Conservation (phyloP, 345 rosid genomes). For the Streptanthus diversifolius region DNA sequence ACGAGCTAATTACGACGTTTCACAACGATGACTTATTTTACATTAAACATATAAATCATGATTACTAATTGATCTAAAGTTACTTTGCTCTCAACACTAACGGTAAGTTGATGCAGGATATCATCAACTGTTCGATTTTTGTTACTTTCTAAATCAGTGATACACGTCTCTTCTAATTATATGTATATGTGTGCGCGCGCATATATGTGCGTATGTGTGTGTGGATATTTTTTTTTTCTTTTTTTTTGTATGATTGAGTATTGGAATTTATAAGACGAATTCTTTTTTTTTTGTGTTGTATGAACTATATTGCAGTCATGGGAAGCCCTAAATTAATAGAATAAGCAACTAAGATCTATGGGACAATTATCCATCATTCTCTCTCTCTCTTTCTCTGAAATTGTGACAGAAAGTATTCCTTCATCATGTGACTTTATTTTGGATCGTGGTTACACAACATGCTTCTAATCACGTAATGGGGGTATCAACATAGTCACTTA, state of each 20-base stretch:
- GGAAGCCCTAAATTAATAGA: slow-evolving; percentile 1
- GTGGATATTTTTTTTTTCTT: background rate
- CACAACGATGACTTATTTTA: slow-evolving; percentile 13
- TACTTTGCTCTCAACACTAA: background rate
- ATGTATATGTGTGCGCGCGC: background rate
- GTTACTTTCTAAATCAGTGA: background rate
- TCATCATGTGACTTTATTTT: slow-evolving; percentile 31
- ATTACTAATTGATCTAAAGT: background rate
- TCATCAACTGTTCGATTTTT: background rate
- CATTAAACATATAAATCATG: background rate
- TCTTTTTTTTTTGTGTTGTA: background rate
- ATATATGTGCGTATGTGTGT: background rate
- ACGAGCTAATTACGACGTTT: slow-evolving; percentile 38
- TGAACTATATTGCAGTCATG: background rate
- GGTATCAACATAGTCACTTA: background rate
- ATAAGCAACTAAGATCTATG: slow-evolving; percentile 27
- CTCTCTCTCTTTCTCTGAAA: slow-evolving; percentile 5
- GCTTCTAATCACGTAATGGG: background rate
- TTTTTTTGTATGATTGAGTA: background rate
- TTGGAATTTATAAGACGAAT: background rate
- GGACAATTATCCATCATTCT: slow-evolving; percentile 28
- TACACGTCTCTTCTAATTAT: background rate
- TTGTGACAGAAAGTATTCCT: slow-evolving; percentile 34
- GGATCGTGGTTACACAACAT: slow-evolving; percentile 25
- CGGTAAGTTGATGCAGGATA: background rate